These are phyloP conservation scores for Yamadazyma trypodendri DNA, from an alignment of 1,139 yeast species.

Conservation along the genomic window DNA sequence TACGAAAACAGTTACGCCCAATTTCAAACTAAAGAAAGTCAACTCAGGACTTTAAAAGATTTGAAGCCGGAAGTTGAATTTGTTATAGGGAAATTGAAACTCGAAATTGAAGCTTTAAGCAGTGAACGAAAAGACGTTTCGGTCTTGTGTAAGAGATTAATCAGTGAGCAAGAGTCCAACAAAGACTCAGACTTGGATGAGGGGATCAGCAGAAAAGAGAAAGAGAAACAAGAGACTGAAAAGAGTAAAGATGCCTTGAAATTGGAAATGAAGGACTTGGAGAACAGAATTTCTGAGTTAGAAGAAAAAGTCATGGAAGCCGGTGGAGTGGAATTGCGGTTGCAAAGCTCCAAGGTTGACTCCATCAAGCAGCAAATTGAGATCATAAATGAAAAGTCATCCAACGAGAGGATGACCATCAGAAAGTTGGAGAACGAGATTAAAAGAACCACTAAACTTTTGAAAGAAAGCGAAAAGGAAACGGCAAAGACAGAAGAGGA, in stretches of 20 bases:
- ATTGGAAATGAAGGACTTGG: constrained; percentile 57
- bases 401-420: constrained; percentile 57
- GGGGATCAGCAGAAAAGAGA: constrained; percentile 40
- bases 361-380: constrained; percentile 70
- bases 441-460: constrained; percentile 49
- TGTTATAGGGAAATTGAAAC: constrained; percentile 53
- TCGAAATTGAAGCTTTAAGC: constrained; percentile 66
- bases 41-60: constrained; percentile 58
- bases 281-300: constrained; percentile 53
- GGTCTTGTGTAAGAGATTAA: constrained; percentile 31
- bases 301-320: constrained; percentile 84
- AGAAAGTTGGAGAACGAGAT: constrained; percentile 70
- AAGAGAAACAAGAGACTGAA: constrained; percentile 31
- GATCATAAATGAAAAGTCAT: constrained; percentile 56
- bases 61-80: constrained; percentile 70
- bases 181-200: constrained; percentile 25
- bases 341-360: constrained; percentile 81
- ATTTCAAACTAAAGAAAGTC: constrained; percentile 58
- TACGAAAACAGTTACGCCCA: constrained; percentile 53
- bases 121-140: constrained; percentile 46
- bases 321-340: constrained; percentile 83
- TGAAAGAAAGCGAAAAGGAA: constrained; percentile 44
- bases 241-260: constrained; percentile 45
- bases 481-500: constrained; percentile 30
- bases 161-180: constrained; percentile 35